Conservation (phyloP, 257 asterid genomes). For the Jaltomata sinuosa region DNA sequence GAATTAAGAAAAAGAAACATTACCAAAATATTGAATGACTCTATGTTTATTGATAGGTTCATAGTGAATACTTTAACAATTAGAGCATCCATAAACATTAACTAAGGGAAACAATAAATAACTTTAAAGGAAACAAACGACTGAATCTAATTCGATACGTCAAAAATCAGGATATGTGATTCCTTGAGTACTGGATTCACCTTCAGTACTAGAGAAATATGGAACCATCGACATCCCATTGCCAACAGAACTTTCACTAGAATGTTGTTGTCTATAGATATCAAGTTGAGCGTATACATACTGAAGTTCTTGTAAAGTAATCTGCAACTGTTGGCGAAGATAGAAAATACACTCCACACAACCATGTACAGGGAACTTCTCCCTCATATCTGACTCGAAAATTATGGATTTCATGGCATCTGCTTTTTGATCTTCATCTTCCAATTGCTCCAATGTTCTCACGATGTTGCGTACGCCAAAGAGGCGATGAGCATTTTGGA, state of each 20-base stretch:
- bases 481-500: slow-evolving; percentile 51
- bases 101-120: background rate
- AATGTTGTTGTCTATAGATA: slow-evolving; percentile 11
- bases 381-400: slow-evolving; percentile 54
- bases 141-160: no score
- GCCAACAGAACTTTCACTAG: background rate
- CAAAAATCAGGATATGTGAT: no score
- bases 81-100: background rate
- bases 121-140: no score
- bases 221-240: background rate
- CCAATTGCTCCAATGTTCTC: slow-evolving; percentile 15
- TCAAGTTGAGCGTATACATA: slow-evolving; percentile 18
- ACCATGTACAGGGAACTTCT: slow-evolving; percentile 40
- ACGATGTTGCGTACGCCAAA: slow-evolving; percentile 54
- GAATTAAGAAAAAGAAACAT: background rate
- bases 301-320: slow-evolving; percentile 19
- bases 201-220: no score
- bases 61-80: background rate
- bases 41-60: background rate
- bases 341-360: slow-evolving; percentile 26
- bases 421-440: slow-evolving; percentile 15
- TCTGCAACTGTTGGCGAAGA: slow-evolving; percentile 14
- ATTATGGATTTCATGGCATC: slow-evolving; percentile 70
- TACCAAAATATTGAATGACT: background rate
- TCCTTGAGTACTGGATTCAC: no score